phyloP scores from a whole-genome alignment of 306 rosid genomes.

The Prunus padus region DNA sequence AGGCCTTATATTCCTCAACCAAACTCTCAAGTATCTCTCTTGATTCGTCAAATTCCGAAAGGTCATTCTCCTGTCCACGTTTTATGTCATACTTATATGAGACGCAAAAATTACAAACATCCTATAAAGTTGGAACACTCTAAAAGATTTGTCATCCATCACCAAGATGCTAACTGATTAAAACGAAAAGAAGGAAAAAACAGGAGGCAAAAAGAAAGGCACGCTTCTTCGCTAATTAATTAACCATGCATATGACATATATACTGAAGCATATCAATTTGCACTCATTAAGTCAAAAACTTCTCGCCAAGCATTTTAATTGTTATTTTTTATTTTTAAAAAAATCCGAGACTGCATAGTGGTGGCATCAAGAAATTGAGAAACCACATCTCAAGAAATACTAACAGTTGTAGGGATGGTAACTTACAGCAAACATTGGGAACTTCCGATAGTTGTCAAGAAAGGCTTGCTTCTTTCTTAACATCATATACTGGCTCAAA shows the following conservation, averaged over 20 bases:
- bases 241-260: not conserved
- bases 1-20: conserved; percentile 96
- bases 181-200: not conserved
- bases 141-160: conserved; percentile 15
- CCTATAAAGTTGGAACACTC: conserved; percentile 18
- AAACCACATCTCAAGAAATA: conserved; percentile 12
- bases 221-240: not conserved
- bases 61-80: conserved; percentile 90
- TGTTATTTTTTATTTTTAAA: not conserved
- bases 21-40: conserved; percentile 92
- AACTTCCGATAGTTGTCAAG: conserved; percentile 95
- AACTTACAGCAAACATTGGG: conserved; percentile 98
- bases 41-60: conserved; percentile 98
- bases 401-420: conserved; percentile 9
- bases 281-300: not conserved
- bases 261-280: not conserved
- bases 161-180: not conserved
- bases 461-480: conserved; percentile 98
- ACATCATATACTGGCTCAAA: conserved; percentile 89
- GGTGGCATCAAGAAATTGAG: conserved; percentile 5
- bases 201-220: not conserved
- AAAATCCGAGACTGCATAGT: not conserved
- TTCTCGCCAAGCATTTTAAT: not conserved
- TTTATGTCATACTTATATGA: conserved; percentile 24
- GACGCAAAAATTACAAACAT: conserved; percentile 21